Conservation (phyloP, 2,329 filamentous ascomycete species). For the Diaporthe ilicicola region DNA sequence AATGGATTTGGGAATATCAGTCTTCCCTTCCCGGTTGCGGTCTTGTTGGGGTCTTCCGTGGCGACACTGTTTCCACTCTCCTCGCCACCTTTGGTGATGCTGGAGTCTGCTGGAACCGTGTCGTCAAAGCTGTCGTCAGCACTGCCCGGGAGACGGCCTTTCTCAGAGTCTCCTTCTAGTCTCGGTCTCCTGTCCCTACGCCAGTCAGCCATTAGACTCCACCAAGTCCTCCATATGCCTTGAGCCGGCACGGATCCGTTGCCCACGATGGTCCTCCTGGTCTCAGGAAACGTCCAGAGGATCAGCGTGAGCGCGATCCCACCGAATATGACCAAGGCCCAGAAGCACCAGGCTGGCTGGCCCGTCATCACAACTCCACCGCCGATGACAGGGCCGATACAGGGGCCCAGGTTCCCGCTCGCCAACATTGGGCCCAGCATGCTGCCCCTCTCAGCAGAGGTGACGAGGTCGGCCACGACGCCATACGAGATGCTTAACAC, state of each 20-base stretch:
- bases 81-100: background rate
- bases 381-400: constrained; percentile 32
- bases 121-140: background rate
- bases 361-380: background rate
- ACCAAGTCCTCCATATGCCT: constrained; percentile 59
- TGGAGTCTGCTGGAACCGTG: background rate
- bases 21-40: constrained; percentile 43
- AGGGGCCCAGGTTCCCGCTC: constrained; percentile 57
- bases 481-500: constrained; percentile 72
- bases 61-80: background rate
- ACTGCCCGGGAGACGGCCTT: background rate
- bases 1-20: constrained; percentile 61
- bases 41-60: background rate
- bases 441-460: constrained; percentile 70
- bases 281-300: constrained; percentile 62
- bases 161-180: background rate
- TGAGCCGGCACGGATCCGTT: constrained; percentile 64
- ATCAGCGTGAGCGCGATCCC: constrained; percentile 58
- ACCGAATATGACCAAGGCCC: constrained; percentile 61
- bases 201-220: constrained; percentile 37
- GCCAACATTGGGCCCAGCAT: constrained; percentile 71
- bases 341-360: constrained; percentile 21
- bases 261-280: constrained; percentile 61
- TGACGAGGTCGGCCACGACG: constrained; percentile 73
- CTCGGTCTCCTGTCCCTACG: background rate